Conservation (phyloP, 176 grass and related monocot species). For the Thalia dealbata region DNA sequence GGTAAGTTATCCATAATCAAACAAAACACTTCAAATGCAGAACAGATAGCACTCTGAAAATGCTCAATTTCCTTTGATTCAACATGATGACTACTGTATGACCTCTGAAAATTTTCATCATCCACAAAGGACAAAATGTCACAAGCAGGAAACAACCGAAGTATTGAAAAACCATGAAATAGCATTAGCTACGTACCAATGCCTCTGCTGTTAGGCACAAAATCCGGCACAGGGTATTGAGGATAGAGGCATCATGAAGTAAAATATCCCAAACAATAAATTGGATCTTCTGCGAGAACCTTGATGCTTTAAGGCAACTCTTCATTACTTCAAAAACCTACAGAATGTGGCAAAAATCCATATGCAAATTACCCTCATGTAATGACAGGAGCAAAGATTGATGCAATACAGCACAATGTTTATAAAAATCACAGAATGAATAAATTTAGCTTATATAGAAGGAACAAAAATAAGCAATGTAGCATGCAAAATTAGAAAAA, state of each 20-base stretch:
- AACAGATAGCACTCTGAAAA: constrained; percentile 48
- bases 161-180: not conserved
- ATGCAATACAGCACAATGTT: too few relatives aligned
- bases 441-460: not conserved
- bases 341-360: constrained; percentile 7
- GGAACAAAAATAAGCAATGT: not conserved
- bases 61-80: constrained; percentile 49
- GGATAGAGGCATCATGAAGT: constrained; percentile 70
- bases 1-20: constrained; percentile 41
- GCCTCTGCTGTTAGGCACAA: constrained; percentile 41
- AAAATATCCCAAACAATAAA: constrained; percentile 63
- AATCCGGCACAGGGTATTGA: constrained; percentile 49
- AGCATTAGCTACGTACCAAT: constrained; percentile 33
- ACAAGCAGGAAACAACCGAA: constrained; percentile 11
- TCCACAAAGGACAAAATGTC: constrained; percentile 20
- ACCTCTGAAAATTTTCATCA: constrained; percentile 33
- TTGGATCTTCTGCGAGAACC: constrained; percentile 38
- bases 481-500: not conserved
- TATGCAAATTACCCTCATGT: not conserved
- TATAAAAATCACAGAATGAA: too few relatives aligned
- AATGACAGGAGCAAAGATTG: not conserved
- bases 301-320: constrained; percentile 50
- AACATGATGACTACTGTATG: constrained; percentile 31
- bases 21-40: constrained; percentile 60
- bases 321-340: constrained; percentile 81